Conservation (phyloP, 306 rosid species). For the Medicago arabica region DNA sequence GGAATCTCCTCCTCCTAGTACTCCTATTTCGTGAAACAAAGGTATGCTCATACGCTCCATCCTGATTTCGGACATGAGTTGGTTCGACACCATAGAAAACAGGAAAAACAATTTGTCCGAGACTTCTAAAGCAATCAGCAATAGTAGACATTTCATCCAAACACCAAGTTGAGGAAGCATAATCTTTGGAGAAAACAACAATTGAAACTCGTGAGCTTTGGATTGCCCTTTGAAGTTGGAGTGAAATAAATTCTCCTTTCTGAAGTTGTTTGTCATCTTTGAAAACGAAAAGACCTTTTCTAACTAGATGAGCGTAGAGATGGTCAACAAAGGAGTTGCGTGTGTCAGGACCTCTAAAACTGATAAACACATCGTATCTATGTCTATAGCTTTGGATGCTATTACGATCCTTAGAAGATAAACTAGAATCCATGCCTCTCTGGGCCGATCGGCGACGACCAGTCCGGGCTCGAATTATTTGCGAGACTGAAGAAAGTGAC, state of each 20-base stretch:
- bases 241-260: neutral
- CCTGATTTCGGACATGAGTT: slow-evolving; percentile 10
- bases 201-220: neutral
- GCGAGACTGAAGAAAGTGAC: too few species aligned
- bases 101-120: neutral
- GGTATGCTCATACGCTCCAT: neutral
- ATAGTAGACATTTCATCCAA: slow-evolving; percentile 26
- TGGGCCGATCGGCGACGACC: too few species aligned
- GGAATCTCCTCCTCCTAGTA: too few species aligned
- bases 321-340: neutral
- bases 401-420: neutral
- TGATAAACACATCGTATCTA: slow-evolving; percentile 6
- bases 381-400: neutral
- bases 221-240: neutral
- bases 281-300: neutral
- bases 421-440: too few species aligned
- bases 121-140: too few species aligned
- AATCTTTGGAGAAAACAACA: neutral
- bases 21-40: too few species aligned
- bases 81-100: slow-evolving; percentile 18
- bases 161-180: slow-evolving; percentile 37
- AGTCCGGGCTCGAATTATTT: too few species aligned
- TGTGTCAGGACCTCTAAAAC: neutral
- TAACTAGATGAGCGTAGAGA: neutral
- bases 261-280: slow-evolving; percentile 6